A percentile compares a stretch with the other conserved stretches of the same genome.
Evolutionary conservation across 164 flowering plant genomes (phyloP).

Genomic region (Macadamia tetraphylla): DNA sequence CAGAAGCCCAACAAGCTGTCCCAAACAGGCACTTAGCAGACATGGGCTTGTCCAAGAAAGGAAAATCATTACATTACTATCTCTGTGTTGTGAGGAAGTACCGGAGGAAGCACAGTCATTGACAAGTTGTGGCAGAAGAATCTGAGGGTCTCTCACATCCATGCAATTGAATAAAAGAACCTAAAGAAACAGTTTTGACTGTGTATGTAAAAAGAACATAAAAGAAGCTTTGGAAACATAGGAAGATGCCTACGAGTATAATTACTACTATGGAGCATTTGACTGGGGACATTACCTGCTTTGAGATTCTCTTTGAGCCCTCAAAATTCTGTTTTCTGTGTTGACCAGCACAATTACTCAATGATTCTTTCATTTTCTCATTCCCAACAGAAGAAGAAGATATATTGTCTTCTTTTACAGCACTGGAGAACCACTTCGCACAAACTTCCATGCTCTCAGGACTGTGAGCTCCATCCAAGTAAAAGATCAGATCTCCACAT

Average conservation of each 20-base stretch:
- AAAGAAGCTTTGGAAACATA: not conserved
- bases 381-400: slow-evolving; percentile 14
- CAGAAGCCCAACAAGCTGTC: too few species aligned
- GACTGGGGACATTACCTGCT: slow-evolving; percentile 37
- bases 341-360: slow-evolving; percentile 21
- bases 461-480: slow-evolving; percentile 92
- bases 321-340: slow-evolving; percentile 14
- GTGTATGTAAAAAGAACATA: not conserved
- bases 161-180: slow-evolving; percentile 85
- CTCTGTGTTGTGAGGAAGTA: slow-evolving; percentile 18
- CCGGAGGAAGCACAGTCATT: slow-evolving; percentile 72
- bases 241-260: not conserved
- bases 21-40: too few species aligned
- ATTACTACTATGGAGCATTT: not conserved
- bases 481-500: slow-evolving; percentile 61
- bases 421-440: slow-evolving; percentile 74
- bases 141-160: slow-evolving; percentile 77
- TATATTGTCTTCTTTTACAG: slow-evolving; percentile 28
- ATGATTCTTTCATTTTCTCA: slow-evolving; percentile 8
- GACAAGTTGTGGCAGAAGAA: slow-evolving; percentile 66
- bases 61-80: not conserved
- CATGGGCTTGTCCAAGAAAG: not conserved
- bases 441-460: slow-evolving; percentile 93
- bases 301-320: slow-evolving; percentile 31
- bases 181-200: slow-evolving; percentile 25